Percentiles rank a stretch among this genome's conserved stretches.
These are phyloP conservation scores for Xylaria sp. DNA, from an alignment of 2,329 filamentous ascomycete genomes.

Conservation along the genomic window DNA sequence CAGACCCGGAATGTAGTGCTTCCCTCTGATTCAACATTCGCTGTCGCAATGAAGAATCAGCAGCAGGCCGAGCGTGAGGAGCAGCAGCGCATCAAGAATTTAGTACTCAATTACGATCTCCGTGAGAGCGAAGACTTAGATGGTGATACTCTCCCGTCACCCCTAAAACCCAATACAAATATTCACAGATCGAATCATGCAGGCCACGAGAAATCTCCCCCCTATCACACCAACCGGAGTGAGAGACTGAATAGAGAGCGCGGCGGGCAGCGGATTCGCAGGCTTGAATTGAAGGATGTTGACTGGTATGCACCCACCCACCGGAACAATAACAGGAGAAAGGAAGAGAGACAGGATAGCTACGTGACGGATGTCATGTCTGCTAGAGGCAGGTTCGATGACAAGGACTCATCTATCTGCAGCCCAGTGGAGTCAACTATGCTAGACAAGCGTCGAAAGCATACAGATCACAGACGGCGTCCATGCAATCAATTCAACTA, in stretches of 20 bases:
- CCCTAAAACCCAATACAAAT: slow-evolving; percentile 55
- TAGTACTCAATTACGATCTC: slow-evolving; percentile 95
- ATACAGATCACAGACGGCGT: slow-evolving; percentile 21
- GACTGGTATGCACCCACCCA: slow-evolving; percentile 76
- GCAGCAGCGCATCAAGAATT: slow-evolving; percentile 96
- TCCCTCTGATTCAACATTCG: slow-evolving; percentile 90
- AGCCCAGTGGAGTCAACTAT: slow-evolving; percentile 32
- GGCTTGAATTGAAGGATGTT: slow-evolving; percentile 93
- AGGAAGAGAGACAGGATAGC: slow-evolving; percentile 6
- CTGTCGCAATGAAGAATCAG: slow-evolving; percentile 93
- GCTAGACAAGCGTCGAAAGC: slow-evolving; percentile 36
- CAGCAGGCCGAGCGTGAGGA: slow-evolving; percentile 95
- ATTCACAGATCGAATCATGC: slow-evolving; percentile 53
- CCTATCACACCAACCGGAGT: slow-evolving; percentile 59
- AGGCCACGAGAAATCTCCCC: slow-evolving; percentile 57
- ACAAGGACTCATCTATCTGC: slow-evolving; percentile 25
- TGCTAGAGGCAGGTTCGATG: slow-evolving; percentile 18
- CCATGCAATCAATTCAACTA: slow-evolving; percentile 8
- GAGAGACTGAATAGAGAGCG: slow-evolving; percentile 67
- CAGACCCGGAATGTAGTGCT: slow-evolving; percentile 91
- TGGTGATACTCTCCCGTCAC: slow-evolving; percentile 64
- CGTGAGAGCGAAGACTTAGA: slow-evolving; percentile 81
- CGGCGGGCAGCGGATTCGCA: slow-evolving; percentile 80
- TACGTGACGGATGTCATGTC: slow-evolving; percentile 23
- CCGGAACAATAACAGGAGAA: slow-evolving; percentile 24